phyloP scores from a whole-genome alignment of 2,329 filamentous ascomycete genomes.

The Monosporascus cannonballus region DNA sequence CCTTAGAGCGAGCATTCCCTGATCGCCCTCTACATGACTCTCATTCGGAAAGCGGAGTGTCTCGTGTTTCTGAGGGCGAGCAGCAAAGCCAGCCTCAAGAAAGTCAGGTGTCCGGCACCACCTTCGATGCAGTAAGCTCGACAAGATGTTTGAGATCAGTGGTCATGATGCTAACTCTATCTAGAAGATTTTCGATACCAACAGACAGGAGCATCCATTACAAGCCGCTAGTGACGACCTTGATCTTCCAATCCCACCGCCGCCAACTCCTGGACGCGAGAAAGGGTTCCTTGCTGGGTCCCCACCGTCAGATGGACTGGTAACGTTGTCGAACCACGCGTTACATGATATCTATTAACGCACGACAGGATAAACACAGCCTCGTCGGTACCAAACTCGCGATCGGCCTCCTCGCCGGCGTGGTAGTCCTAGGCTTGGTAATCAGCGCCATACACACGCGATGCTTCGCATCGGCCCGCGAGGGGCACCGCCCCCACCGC shows the following conservation, averaged over 20 bases:
- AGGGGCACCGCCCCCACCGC: slow-evolving; percentile 21
- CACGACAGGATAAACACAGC: slow-evolving; percentile 2
- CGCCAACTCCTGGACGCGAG: neutral
- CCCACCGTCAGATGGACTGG: neutral
- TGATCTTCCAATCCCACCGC: slow-evolving; percentile 2
- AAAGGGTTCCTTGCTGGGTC: neutral
- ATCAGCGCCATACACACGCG: slow-evolving; percentile 19
- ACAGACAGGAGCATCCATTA: neutral
- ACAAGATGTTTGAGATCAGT: too few relatives aligned
- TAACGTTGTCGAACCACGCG: neutral
- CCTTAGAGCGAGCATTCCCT: neutral
- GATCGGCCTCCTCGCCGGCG: slow-evolving; percentile 9
- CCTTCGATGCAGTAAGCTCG: neutral
- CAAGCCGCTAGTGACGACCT: neutral
- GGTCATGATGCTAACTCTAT: neutral
- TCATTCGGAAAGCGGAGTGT: too few relatives aligned
- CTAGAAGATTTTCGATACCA: neutral
- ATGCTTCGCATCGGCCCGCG: slow-evolving; percentile 17
- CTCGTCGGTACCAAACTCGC: slow-evolving; percentile 3
- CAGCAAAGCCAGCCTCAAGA: neutral
- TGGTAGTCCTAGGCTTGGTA: slow-evolving; percentile 21
- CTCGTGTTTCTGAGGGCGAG: neutral
- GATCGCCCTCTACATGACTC: neutral
- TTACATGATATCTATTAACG: too few relatives aligned
- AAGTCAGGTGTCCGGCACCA: neutral